Evolutionary conservation across 345 rosid genomes (phyloP).

Genomic region (Hirschfeldia incana): DNA sequence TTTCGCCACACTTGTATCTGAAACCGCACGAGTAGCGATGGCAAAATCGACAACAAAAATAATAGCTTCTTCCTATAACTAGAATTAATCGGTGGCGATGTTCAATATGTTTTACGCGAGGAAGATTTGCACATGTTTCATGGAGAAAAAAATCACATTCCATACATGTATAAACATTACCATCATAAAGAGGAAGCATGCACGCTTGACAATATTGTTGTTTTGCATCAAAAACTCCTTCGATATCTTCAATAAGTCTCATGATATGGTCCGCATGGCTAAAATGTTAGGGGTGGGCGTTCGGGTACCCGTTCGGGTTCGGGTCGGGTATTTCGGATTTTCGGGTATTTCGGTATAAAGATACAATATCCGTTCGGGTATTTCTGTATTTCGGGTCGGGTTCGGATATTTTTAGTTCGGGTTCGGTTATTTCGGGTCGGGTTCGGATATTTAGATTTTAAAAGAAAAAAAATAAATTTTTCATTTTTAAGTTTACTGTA

Average conservation of each 20-base stretch:
- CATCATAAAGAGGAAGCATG: not conserved
- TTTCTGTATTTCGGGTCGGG: too few relatives aligned
- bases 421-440: too few relatives aligned
- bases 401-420: too few relatives aligned
- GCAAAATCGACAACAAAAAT: not conserved
- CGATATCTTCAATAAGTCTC: not conserved
- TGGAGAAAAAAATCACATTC: constrained; percentile 29
- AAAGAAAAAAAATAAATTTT: too few relatives aligned
- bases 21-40: not conserved
- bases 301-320: too few relatives aligned
- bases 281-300: too few relatives aligned
- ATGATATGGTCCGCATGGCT: not conserved
- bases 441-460: too few relatives aligned
- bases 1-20: not conserved
- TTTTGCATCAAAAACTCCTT: not conserved
- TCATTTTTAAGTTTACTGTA: too few relatives aligned
- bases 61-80: not conserved
- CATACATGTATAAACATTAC: constrained; percentile 7
- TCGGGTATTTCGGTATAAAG: too few relatives aligned
- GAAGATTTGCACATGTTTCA: constrained; percentile 14
- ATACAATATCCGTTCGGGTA: too few relatives aligned
- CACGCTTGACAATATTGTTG: constrained; percentile 2
- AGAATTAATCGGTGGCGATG: constrained; percentile 6
- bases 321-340: too few relatives aligned
- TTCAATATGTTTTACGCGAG: not conserved